Conservation (phyloP, 2,329 filamentous ascomycete species). For the Waltergamsia citrina region DNA sequence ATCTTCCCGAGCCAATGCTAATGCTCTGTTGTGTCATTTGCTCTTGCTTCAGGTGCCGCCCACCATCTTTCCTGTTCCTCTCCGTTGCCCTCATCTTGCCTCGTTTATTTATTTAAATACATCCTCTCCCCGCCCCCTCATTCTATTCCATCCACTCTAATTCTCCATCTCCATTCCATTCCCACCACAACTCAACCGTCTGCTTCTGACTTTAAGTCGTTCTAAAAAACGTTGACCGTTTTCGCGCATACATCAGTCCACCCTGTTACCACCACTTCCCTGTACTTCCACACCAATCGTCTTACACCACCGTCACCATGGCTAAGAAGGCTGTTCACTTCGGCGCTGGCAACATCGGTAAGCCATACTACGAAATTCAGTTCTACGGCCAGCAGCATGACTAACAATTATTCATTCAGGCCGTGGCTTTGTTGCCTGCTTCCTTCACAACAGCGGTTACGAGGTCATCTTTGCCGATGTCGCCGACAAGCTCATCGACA, state of each 20-base stretch:
- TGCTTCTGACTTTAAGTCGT: not conserved
- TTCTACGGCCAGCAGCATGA: constrained; percentile 5
- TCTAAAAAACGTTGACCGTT: constrained; percentile 2
- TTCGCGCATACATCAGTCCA: constrained; percentile 1
- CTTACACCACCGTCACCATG: too few species aligned
- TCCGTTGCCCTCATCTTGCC: not conserved
- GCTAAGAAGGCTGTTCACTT: constrained; percentile 72
- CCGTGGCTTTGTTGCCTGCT: constrained; percentile 80
- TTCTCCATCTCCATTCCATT: too few species aligned
- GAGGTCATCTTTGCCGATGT: constrained; percentile 97
- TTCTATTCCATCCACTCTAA: not conserved
- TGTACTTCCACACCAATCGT: too few species aligned
- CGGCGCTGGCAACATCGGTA: constrained; percentile 76
- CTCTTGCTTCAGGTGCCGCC: too few species aligned
- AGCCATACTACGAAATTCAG: constrained; percentile 11
- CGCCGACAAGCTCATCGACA: constrained; percentile 70
- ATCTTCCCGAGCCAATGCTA: too few species aligned
- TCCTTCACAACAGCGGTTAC: constrained; percentile 90
- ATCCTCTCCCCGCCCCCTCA: not conserved
- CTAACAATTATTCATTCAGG: constrained; percentile 22
- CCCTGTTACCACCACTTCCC: constrained; percentile 1
- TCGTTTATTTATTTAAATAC: constrained; percentile 1
- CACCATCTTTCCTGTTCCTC: not conserved
- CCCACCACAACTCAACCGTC: not conserved
- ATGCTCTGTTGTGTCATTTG: not conserved